A percentile compares a stretch with the other conserved stretches of the same genome.
phyloP scores from a whole-genome alignment of 441 rosid species.

The Pelargonium cotyledonis region DNA sequence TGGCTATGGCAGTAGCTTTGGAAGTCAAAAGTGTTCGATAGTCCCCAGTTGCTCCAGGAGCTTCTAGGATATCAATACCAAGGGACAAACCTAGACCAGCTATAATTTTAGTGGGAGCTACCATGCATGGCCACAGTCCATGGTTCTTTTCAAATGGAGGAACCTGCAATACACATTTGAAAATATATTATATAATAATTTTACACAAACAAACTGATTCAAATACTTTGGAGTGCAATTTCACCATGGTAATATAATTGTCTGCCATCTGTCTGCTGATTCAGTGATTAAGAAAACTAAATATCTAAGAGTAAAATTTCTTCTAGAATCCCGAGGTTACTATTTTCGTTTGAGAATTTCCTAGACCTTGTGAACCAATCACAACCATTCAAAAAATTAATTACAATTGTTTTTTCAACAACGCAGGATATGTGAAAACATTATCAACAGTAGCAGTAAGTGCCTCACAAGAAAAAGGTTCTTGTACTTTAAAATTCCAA shows the following conservation, averaged over 20 bases:
- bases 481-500: no score
- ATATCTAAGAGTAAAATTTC: no score
- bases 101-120: constrained; percentile 93
- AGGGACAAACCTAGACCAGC: constrained; percentile 94
- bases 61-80: constrained; percentile 85
- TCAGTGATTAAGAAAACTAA: no score
- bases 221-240: background rate
- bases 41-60: constrained; percentile 66
- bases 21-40: constrained; percentile 82
- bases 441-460: no score
- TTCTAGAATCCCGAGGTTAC: no score
- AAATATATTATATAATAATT: background rate
- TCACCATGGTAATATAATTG: background rate
- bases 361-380: no score
- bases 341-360: no score
- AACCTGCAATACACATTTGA: constrained; percentile 37
- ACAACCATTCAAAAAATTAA: no score
- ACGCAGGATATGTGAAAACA: no score
- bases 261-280: no score
- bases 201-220: background rate
- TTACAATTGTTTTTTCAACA: no score
- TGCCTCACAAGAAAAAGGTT: no score
- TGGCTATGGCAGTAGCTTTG: constrained; percentile 70
- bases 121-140: constrained; percentile 91
- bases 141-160: constrained; percentile 71